These are phyloP conservation scores for Globisporangium lucens DNA, from an alignment of 352 stramenopile species.

Conservation along the genomic window DNA sequence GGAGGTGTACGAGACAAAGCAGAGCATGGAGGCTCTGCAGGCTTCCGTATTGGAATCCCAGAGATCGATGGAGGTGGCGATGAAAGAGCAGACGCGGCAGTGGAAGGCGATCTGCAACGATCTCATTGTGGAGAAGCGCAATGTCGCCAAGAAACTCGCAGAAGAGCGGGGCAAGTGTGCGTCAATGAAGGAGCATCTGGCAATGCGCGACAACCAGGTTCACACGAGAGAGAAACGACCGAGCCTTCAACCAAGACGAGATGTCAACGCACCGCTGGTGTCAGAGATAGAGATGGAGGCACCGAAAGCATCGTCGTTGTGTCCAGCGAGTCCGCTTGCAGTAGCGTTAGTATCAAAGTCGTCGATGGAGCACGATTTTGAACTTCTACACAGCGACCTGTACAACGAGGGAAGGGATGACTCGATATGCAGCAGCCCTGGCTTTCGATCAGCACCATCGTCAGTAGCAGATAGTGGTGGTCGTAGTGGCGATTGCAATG, in stretches of 20 bases:
- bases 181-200: slow-evolving; percentile 38
- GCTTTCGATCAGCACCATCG: background rate
- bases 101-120: slow-evolving; percentile 50
- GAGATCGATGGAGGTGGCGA: slow-evolving; percentile 26
- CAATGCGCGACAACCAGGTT: slow-evolving; percentile 15
- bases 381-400: background rate
- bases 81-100: slow-evolving; percentile 36
- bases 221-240: background rate
- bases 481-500: background rate
- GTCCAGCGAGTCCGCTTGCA: background rate
- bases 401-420: background rate
- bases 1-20: slow-evolving; percentile 25
- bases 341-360: background rate
- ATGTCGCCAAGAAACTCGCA: slow-evolving; percentile 39
- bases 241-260: background rate
- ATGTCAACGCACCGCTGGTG: background rate
- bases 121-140: slow-evolving; percentile 38
- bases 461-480: background rate
- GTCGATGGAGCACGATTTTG: background rate
- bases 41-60: slow-evolving; percentile 22
- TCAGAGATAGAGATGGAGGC: background rate
- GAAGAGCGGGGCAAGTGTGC: slow-evolving; percentile 44
- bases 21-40: slow-evolving; percentile 24
- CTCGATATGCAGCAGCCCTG: background rate
- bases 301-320: background rate